Evolutionary conservation across 768 basidiomycete species (phyloP).

Genomic region (Auriscalpium orientale): DNA sequence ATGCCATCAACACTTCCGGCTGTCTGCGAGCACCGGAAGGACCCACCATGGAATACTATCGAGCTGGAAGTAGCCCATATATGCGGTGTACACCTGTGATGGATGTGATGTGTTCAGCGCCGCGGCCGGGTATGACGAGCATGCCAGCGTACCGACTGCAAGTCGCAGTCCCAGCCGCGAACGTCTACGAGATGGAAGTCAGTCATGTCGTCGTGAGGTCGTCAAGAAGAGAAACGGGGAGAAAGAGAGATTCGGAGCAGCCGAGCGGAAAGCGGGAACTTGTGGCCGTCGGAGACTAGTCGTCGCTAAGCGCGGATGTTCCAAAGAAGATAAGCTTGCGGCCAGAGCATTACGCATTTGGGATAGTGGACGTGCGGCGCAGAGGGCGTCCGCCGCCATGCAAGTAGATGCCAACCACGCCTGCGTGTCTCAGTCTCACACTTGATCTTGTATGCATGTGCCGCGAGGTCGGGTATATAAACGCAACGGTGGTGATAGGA

Average conservation of each 20-base stretch:
- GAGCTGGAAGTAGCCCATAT: constrained; percentile 72
- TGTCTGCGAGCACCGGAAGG: not conserved
- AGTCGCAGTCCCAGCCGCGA: constrained; percentile 72
- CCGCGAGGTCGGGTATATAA: too few species aligned
- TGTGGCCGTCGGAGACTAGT: too few species aligned
- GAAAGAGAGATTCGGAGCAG: not conserved
- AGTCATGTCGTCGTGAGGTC: constrained; percentile 32
- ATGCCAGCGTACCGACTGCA: constrained; percentile 54
- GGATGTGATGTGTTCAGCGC: not conserved
- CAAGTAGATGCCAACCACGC: too few species aligned
- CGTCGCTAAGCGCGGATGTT: too few species aligned
- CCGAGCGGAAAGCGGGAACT: too few species aligned
- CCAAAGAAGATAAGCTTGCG: too few species aligned
- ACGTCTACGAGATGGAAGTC: constrained; percentile 72
- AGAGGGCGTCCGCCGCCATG: too few species aligned
- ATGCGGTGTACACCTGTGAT: constrained; percentile 57
- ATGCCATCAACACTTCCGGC: not conserved
- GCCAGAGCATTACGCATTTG: too few species aligned
- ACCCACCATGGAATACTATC: constrained; percentile 60
- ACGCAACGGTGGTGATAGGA: too few species aligned
- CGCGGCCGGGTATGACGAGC: not conserved
- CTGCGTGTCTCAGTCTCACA: too few species aligned
- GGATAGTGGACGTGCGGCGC: too few species aligned
- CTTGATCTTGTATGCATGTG: too few species aligned
- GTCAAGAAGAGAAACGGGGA: not conserved